Evolutionary conservation across 192 early-diverging fungal genomes (phyloP).

Genomic region (Neocallimastix lanati): DNA sequence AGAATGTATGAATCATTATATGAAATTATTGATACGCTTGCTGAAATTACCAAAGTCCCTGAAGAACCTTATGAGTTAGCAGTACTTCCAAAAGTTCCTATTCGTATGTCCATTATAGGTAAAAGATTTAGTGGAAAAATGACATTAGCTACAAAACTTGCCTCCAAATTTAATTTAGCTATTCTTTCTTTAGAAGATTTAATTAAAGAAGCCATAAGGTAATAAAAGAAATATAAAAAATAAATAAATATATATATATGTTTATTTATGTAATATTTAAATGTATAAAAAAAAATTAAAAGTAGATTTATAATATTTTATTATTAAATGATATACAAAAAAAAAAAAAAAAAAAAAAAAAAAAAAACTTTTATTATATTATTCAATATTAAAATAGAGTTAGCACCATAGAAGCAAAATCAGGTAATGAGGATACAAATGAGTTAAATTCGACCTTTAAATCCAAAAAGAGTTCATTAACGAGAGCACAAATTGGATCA

Average conservation of each 20-base stretch:
- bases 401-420: too few relatives aligned
- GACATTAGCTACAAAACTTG: constrained; percentile 16
- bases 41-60: constrained; percentile 22
- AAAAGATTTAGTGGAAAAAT: constrained; percentile 30
- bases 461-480: too few relatives aligned
- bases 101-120: constrained; percentile 24
- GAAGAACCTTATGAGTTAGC: constrained; percentile 9
- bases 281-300: not conserved
- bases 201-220: constrained; percentile 19
- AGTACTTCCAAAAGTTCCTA: constrained; percentile 21
- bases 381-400: too few relatives aligned
- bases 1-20: constrained; percentile 13
- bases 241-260: too few relatives aligned
- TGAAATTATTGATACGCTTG: constrained; percentile 14
- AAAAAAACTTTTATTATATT: too few relatives aligned
- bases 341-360: too few relatives aligned
- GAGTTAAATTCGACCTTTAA: too few relatives aligned
- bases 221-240: constrained; percentile 8
- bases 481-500: constrained; percentile 8
- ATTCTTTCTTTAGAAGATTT: constrained; percentile 19
- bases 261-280: too few relatives aligned
- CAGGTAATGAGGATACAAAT: too few relatives aligned
- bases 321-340: not conserved
- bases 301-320: not conserved
- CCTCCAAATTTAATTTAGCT: constrained; percentile 10